These are phyloP conservation scores for Suillus hirtellus DNA, from an alignment of 768 basidiomycete species.

Conservation along the genomic window DNA sequence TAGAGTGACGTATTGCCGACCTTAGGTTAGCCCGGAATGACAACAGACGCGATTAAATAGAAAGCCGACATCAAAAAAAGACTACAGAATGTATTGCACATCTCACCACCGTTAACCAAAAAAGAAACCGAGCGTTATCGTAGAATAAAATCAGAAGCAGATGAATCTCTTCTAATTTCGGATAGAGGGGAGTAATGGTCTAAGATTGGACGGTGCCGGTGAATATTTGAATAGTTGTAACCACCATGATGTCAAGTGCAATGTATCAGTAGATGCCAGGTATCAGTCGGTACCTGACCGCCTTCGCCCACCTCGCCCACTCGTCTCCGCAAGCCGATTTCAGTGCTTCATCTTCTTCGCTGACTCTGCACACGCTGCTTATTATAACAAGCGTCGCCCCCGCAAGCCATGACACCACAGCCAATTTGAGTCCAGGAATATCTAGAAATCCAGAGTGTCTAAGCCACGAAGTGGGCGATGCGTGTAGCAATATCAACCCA, in stretches of 20 bases:
- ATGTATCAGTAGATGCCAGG: conserved; percentile 30
- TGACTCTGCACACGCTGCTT: neutral
- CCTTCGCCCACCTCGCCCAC: conserved; percentile 23
- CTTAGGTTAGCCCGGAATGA: too few species aligned
- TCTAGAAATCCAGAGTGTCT: neutral
- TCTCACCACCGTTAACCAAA: neutral
- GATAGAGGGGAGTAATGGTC: neutral
- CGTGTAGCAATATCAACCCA: conserved; percentile 8
- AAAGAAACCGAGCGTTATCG: neutral
- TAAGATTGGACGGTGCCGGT: neutral
- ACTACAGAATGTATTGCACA: neutral
- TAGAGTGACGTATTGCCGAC: too few species aligned
- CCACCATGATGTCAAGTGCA: too few species aligned
- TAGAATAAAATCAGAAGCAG: neutral
- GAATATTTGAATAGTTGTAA: neutral
- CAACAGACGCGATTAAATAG: too few species aligned
- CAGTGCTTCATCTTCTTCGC: neutral
- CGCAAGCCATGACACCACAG: neutral
- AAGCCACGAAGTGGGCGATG: conserved; percentile 13
- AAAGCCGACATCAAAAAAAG: too few species aligned
- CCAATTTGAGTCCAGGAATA: neutral
- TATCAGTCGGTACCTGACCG: conserved; percentile 32
- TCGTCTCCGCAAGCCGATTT: neutral
- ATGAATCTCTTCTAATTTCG: neutral
- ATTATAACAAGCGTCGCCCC: neutral